Conservation (phyloP, 1,139 yeast genomes). For the Lodderomyces oxycetoniae region DNA sequence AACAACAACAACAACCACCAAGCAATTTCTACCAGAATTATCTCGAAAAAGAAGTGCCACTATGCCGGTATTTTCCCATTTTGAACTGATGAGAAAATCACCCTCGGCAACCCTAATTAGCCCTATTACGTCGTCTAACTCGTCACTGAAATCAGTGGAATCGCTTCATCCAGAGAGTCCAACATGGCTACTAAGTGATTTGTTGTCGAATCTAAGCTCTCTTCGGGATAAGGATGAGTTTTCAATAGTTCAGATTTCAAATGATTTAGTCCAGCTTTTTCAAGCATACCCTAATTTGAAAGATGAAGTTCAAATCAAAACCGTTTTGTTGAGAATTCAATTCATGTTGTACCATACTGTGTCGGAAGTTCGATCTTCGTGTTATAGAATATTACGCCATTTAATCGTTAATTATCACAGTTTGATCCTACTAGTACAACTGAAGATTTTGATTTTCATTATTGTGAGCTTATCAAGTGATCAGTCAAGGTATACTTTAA, state of each 20-base stretch:
- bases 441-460: slow-evolving; percentile 57
- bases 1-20: not conserved
- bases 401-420: slow-evolving; percentile 54
- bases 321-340: slow-evolving; percentile 58
- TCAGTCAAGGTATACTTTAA: slow-evolving; percentile 34
- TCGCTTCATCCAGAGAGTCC: slow-evolving; percentile 25
- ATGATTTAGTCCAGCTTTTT: slow-evolving; percentile 57
- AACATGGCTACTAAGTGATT: slow-evolving; percentile 35
- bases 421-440: slow-evolving; percentile 39
- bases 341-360: slow-evolving; percentile 54
- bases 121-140: not conserved
- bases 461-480: slow-evolving; percentile 58
- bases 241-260: slow-evolving; percentile 53
- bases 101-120: not conserved
- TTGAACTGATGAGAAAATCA: not conserved
- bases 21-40: slow-evolving; percentile 2
- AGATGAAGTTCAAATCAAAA: slow-evolving; percentile 59
- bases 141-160: not conserved
- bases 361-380: slow-evolving; percentile 68
- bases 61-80: slow-evolving; percentile 4
- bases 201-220: slow-evolving; percentile 24
- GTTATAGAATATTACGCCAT: slow-evolving; percentile 68
- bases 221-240: slow-evolving; percentile 38
- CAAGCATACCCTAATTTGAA: slow-evolving; percentile 57
- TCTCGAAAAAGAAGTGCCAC: slow-evolving; percentile 11